Evolutionary conservation across 2,329 filamentous ascomycete species (phyloP), one percentile per base, ranked within the genome.

Genomic region (Allantophomopsis lycopodina): DNA sequence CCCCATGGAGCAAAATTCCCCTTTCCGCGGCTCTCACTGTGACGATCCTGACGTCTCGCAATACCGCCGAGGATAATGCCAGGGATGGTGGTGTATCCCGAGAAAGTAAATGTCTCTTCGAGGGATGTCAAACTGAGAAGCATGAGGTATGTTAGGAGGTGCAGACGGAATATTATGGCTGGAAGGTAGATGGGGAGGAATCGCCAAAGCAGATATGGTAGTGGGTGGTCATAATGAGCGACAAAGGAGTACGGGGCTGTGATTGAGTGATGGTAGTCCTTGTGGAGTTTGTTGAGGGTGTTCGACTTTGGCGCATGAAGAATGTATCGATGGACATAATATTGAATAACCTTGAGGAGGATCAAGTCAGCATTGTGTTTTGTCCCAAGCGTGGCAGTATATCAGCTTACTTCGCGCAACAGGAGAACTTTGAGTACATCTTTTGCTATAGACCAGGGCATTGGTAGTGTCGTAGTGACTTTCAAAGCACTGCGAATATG

Each of bases 91-190:
- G 66, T 71, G 57, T 86, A 87, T 0, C 81, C 80, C 0, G 75
- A 82, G 58, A 74, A 75, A 20, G 76, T 64, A 36, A 84, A 61
- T 0, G 75, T 74, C 46, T 84, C 79, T 47, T 85, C 77, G 0
- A 77, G 51, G 2, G 78, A 81, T 45, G 71, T 69, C 18, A 85
- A 53, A 0, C 69, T 66, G 13, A 77, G 62, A 45, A 83, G 71
- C 10, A 83, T 50, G 41, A 83, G 68, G 60, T 79, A 85, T 0
- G 78, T 83, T n/a, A 86, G 63, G 4, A 85, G 66, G 55, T 87
- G 82, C 30, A 79, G 76, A 7, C 76, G 75, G 32, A 84, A 64
- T n/a, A 71, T 47, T 15, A 77, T 59, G 2, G 79, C 71, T 1
- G 82, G 77, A 0, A 83, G 56, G 53, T 82, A 82, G 6, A 76